phyloP scores from a whole-genome alignment of 176 grass and related monocot species.

The Raddia distichophylla region DNA sequence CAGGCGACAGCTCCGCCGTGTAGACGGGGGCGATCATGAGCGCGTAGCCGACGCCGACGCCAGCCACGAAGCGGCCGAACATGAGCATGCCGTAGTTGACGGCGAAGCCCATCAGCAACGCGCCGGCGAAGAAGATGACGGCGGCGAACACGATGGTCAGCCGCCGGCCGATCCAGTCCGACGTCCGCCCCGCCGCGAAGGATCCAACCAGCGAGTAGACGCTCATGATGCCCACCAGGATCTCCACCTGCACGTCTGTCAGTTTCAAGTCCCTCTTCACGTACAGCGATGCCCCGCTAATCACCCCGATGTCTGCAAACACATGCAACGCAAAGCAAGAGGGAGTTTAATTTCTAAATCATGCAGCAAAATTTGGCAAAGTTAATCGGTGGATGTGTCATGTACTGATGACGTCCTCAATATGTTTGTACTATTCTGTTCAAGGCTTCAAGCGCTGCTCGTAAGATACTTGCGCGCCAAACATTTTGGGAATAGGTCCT shows the following conservation, averaged over 20 bases:
- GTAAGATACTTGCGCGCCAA: not conserved
- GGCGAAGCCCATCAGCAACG: slow-evolving; percentile 47
- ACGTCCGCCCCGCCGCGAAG: slow-evolving; percentile 60
- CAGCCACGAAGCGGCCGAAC: too few relatives aligned
- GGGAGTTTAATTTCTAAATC: too few relatives aligned
- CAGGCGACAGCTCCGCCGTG: too few relatives aligned
- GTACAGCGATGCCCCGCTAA: slow-evolving; percentile 62
- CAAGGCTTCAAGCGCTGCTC: too few relatives aligned
- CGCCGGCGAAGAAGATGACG: slow-evolving; percentile 63
- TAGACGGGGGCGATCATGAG: too few relatives aligned
- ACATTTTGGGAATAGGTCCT: not conserved
- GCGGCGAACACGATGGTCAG: slow-evolving; percentile 67
- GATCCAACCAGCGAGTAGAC: slow-evolving; percentile 67
- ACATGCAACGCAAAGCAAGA: too few relatives aligned
- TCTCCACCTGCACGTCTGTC: slow-evolving; percentile 48
- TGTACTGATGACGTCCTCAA: too few relatives aligned
- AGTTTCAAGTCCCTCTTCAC: slow-evolving; percentile 56
- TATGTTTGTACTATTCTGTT: too few relatives aligned
- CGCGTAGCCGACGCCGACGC: too few relatives aligned
- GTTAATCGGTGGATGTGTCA: too few relatives aligned
- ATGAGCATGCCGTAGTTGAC: slow-evolving; percentile 19
- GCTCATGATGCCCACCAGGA: slow-evolving; percentile 67
- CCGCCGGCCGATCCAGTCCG: slow-evolving; percentile 71
- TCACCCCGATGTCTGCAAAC: slow-evolving; percentile 65
- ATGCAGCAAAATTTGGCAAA: too few relatives aligned